phyloP scores from a whole-genome alignment of 257 asterid species.

The Solanum pennellii region DNA sequence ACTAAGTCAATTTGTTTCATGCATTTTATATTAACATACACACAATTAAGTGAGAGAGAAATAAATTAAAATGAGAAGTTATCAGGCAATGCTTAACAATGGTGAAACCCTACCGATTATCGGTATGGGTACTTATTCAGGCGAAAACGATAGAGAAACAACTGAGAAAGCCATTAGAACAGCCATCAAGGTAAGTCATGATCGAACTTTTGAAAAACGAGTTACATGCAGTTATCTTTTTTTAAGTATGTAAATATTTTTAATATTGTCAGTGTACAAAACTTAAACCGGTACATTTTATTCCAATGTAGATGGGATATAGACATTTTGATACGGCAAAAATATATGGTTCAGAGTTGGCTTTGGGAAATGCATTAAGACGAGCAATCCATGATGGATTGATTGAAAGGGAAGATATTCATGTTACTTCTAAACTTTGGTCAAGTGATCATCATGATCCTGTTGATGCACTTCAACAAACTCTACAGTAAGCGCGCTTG shows the following conservation, averaged over 20 bases:
- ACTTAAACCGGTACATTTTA: not conserved
- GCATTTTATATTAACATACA: not conserved
- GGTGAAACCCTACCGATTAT: conserved; percentile 53
- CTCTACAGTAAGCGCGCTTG: conserved; percentile 35
- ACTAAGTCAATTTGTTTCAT: not conserved
- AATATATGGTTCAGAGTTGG: conserved; percentile 68
- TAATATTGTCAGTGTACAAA: not conserved
- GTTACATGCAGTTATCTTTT: not conserved
- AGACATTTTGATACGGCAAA: conserved; percentile 77
- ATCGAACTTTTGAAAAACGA: too few relatives aligned
- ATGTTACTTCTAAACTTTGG: conserved; percentile 74
- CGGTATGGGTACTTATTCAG: conserved; percentile 74
- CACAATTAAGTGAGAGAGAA: not conserved
- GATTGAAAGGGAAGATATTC: conserved; percentile 41
- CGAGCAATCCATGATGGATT: conserved; percentile 33
- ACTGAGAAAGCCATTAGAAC: conserved; percentile 54
- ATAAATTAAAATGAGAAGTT: conserved; percentile 28
- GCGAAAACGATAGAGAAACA: conserved; percentile 40
- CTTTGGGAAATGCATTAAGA: conserved; percentile 55
- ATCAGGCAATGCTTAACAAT: conserved; percentile 55
- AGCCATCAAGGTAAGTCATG: conserved; percentile 52
- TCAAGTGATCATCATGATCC: conserved; percentile 77
- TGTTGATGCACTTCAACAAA: conserved; percentile 48
- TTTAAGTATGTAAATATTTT: not conserved
- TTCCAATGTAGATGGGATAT: conserved; percentile 55